A percentile compares a stretch with the other conserved stretches of the same genome.
These are phyloP conservation scores for Syncephalis plumigaleata DNA, from an alignment of 371 early-diverging fungal genomes.

Conservation along the genomic window DNA sequence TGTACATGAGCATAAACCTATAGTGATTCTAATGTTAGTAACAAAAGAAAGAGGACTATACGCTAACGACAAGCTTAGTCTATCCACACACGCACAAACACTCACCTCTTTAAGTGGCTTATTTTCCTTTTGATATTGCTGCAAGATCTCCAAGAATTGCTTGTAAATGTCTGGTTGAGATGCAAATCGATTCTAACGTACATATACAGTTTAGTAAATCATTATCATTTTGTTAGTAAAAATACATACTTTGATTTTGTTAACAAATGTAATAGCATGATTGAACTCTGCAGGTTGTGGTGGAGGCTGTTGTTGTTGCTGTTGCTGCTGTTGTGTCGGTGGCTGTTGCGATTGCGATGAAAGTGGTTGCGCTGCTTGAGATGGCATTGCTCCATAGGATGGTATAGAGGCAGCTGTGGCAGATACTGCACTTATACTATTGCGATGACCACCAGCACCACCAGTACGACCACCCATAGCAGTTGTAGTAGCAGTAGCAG, in stretches of 20 bases:
- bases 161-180: conserved; percentile 82
- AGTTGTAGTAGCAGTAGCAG: no score
- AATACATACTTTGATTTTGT: conserved; percentile 68
- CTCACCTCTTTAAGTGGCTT: conserved; percentile 73
- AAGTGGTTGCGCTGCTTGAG: no score
- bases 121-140: conserved; percentile 80
- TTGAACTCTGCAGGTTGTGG: conserved; percentile 67
- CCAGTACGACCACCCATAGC: no score
- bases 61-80: no score
- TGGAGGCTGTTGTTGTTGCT: conserved; percentile 12
- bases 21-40: neutral
- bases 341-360: no score
- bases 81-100: neutral
- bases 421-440: no score
- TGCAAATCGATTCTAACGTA: conserved; percentile 54
- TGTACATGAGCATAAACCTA: conserved; percentile 82
- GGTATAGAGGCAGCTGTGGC: no score
- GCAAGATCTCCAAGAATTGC: conserved; percentile 87
- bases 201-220: neutral
- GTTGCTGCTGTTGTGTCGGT: conserved; percentile 5
- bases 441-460: no score
- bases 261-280: conserved; percentile 89
- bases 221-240: neutral
- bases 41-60: neutral
- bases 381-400: conserved; percentile 4